Evolutionary conservation across 305 asterid species (phyloP), one percentile per base, ranked within the genome.

Genomic region (Fraxinus nigra): DNA sequence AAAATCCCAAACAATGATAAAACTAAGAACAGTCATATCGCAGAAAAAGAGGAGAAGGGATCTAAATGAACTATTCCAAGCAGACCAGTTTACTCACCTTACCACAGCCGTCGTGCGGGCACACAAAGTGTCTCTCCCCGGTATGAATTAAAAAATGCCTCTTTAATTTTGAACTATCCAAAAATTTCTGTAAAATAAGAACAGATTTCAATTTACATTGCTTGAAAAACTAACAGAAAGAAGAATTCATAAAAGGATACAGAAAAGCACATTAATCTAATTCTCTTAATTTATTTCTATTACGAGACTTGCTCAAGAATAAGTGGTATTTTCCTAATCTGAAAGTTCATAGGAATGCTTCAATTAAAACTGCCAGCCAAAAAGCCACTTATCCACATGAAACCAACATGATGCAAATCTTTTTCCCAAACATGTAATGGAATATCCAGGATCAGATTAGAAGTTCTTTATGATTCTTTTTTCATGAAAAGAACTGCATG

Each of bases 91-190:
- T 74, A 84, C 89, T 91, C 87, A 96, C 99, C 98, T 97, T 97
- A 67, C 99, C 99, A 91, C 99, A 94, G 83, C 99, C 99, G 90
- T 93, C 98, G 81, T 94, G 94, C 2, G 99, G 99, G 84, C 99
- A 97, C 10, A 92, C 91, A 83, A 87, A 97, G 87, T 93, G 97
- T 85, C 99, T 88, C 98, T 80, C 99, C 98, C 99, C 99, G 1
- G 99, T 97, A 88, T 97, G 99, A 85, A 91, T 97, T 84, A 97
- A 93, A 82, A 92, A 94, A 88, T 96, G 99, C 79, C 99, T 88
- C 93, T 94, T 97, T 54, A 96, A 91, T 89, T 96, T 96, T 80
- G 99, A 96, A 85, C 99, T 96, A 88, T 96, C 99, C 93, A 96
- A 94, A 88, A 96, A 96, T 93, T 96, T 96, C 99, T 94, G 94